phyloP scores from a whole-genome alignment of 202 grass and related monocot species.

The Hordeum pubiflorum region DNA sequence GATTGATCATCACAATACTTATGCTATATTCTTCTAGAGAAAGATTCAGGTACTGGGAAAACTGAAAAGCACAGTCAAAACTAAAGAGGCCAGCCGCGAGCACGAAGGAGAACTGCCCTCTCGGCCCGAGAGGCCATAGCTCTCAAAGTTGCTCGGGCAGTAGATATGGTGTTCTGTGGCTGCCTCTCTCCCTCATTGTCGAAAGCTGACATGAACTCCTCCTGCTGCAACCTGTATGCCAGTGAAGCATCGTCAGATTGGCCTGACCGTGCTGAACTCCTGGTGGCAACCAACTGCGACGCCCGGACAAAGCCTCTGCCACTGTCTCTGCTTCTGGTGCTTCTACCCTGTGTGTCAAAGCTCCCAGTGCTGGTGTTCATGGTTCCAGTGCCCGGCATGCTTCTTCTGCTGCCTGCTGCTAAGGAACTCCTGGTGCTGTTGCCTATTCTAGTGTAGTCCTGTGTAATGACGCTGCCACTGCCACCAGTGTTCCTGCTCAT shows the following conservation, averaged over 20 bases:
- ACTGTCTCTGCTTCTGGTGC: constrained; percentile 20
- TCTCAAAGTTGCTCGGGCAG: constrained; percentile 59
- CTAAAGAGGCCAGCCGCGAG: constrained; percentile 47
- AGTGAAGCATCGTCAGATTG: constrained; percentile 66
- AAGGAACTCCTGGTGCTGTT: constrained; percentile 19
- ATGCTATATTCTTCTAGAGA: neutral
- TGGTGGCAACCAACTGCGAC: constrained; percentile 29
- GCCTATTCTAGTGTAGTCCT: constrained; percentile 26
- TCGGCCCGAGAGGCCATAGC: constrained; percentile 45
- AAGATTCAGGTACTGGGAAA: neutral
- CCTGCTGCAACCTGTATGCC: constrained; percentile 73
- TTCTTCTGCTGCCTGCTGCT: constrained; percentile 13
- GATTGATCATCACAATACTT: neutral
- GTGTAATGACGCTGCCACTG: neutral
- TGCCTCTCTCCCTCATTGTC: constrained; percentile 19
- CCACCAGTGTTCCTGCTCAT: constrained; percentile 14
- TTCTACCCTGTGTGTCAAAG: constrained; percentile 1
- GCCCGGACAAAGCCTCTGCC: constrained; percentile 32
- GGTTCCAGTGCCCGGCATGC: neutral
- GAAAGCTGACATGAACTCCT: constrained; percentile 76
- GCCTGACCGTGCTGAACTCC: constrained; percentile 5
- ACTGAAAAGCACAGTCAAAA: constrained; percentile 16
- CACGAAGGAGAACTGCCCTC: constrained; percentile 31
- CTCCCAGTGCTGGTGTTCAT: constrained; percentile 24
- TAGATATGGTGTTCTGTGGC: constrained; percentile 18